Conservation (phyloP, 306 rosid species). For the Lithocarpus polystachyus region DNA sequence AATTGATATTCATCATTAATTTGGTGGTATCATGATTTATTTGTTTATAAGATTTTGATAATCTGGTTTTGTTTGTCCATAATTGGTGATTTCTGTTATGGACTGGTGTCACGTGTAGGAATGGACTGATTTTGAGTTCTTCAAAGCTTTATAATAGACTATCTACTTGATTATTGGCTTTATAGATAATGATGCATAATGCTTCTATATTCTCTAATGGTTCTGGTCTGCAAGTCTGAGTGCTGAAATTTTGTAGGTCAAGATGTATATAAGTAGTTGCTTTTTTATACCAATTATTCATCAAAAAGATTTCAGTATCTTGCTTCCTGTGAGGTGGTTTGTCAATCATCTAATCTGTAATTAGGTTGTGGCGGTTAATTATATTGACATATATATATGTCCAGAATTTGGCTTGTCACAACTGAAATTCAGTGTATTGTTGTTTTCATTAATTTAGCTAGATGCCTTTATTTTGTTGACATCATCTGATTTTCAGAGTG, state of each 20-base stretch:
- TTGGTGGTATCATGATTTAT: neutral
- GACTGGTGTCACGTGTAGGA: neutral
- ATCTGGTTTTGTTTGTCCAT: neutral
- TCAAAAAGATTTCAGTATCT: neutral
- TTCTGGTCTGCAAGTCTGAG: neutral
- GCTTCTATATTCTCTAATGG: neutral
- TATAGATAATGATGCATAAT: neutral
- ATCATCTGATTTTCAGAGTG: neutral
- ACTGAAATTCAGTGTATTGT: neutral
- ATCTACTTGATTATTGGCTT: neutral
- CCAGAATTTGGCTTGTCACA: neutral
- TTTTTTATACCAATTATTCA: neutral
- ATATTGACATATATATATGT: neutral
- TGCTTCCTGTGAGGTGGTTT: neutral
- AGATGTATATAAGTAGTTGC: neutral
- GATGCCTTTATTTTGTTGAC: neutral
- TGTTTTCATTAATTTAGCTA: neutral
- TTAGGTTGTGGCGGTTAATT: neutral
- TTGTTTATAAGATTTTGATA: neutral
- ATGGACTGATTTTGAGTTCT: neutral
- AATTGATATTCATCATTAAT: neutral
- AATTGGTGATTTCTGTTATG: neutral
- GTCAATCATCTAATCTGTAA: neutral
- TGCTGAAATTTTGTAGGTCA: neutral
- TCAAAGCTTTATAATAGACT: neutral